Base-by-base conservation (phyloP, 2,329 filamentous ascomycete genomes). In the Mollisiaceae sp. region DNA sequence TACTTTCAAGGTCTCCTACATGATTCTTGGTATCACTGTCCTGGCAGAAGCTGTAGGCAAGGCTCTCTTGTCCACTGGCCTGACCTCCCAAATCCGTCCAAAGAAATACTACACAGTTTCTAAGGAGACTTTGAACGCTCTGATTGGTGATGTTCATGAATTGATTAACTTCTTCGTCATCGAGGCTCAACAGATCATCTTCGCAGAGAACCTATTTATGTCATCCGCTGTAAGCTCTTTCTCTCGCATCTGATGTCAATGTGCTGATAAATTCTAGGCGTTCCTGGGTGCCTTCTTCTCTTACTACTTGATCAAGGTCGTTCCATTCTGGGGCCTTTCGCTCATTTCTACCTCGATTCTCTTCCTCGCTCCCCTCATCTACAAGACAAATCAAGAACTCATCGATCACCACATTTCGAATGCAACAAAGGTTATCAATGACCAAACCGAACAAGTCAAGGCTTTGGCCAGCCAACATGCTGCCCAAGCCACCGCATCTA, bases 161-260 rank as follows among this genome's bases (percentile, higher is more conserved):
- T 82, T 91, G 66, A 77, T 89, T 79, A 91, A 91, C 82, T 91
- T 91, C 78, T 88, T 91, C 72, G 82, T 90, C 67, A 89, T 91
- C 64, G 89, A 91, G 80, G 81, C 83, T 59, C 89, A 91, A 81
- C 84, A 88, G 67, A 85, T 91, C 70, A 74, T 91, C 64, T 91
- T 88, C 70, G 88, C 84, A 52, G 89, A 91, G 82, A 91, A 90
- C 72, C 77, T 91, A 65, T 78, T 79, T 68, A 84, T 82, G 63
- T 90, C 89, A 24, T 78, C 79, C 73, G 83, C 81, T 71, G 88
- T 90, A 82, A 78, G 87, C 81, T 62, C 54, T 55, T 54, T 54
- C 14, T 54, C 14, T 14, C 22, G 12, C 14, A 12, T 54, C 50
- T 18, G 50, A 54, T 24, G 18, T 54, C 50, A 54, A 32, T 54